Evolutionary conservation across 371 early-diverging fungal species (phyloP).

Genomic region (Basidiobolus meristosporus): DNA sequence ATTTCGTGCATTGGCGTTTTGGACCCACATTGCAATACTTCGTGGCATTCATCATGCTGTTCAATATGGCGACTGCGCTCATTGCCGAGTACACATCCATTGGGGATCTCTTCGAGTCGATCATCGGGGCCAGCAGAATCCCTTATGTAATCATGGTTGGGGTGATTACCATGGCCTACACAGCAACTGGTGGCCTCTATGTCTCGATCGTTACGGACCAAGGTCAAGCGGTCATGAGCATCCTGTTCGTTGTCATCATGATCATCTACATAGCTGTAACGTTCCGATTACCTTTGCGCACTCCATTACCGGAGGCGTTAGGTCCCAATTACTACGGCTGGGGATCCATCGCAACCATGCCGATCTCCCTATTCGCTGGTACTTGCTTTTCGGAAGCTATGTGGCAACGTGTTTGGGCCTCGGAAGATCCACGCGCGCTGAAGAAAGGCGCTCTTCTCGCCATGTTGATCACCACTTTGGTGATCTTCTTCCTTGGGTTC

Average conservation of each 20-base stretch:
- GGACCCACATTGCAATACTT: constrained; percentile 15
- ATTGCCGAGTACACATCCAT: constrained; percentile 30
- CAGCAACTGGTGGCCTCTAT: constrained; percentile 32
- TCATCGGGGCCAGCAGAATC: constrained; percentile 18
- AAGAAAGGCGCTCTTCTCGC: constrained; percentile 17
- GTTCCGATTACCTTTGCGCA: constrained; percentile 14
- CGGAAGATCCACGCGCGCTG: constrained; percentile 19
- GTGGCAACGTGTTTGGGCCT: constrained; percentile 44
- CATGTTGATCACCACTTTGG: constrained; percentile 12
- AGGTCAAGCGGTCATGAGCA: constrained; percentile 20
- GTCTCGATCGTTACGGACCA: constrained; percentile 34
- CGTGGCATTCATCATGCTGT: constrained; percentile 18
- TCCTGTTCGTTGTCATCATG: constrained; percentile 14
- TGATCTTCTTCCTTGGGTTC: constrained; percentile 30
- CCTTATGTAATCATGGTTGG: constrained; percentile 25
- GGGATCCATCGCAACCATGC: constrained; percentile 20
- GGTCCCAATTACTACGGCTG: constrained; percentile 22
- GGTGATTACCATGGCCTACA: constrained; percentile 25
- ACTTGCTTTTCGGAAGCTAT: constrained; percentile 30
- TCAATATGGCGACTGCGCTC: constrained; percentile 20
- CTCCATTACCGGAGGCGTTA: constrained; percentile 13
- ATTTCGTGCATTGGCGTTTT: constrained; percentile 22
- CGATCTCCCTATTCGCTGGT: constrained; percentile 21
- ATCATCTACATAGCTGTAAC: constrained; percentile 23
- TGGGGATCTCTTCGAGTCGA: constrained; percentile 18